Evolutionary conservation across 2,329 filamentous ascomycete genomes (phyloP), one percentile per base, ranked within the genome.

Genomic region (Xylaria digitata): DNA sequence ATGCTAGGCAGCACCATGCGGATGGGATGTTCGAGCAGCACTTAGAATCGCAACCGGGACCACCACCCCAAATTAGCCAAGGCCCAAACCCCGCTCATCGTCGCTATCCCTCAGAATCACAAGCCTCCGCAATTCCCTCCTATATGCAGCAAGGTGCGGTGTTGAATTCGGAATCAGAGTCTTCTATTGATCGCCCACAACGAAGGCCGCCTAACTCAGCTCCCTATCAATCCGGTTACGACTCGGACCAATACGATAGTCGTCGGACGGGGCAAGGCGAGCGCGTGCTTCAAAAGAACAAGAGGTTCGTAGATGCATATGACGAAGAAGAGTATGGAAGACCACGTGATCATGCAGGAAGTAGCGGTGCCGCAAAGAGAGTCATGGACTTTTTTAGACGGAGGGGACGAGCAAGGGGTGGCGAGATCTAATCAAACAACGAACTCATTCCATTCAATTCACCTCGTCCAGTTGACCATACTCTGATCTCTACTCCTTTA

Each of bases 301-400:
- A 95, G 80, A 89, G 94, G 71, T 97, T 99, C 73, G 90, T 88
- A 1, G 94, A 97, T 74, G 93, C 92, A 1, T 97, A 97, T 77
- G 93, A 97, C 67, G 87, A 89, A 69, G 91, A 93, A 72, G 86
- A 88, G 56, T 86, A 85, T 68, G 84, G 82, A 52, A 85, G 82
- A 70, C 78, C 79, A 42, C 84, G 85, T 60, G 87, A 90, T 59
- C 90, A 94, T 75, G 90, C 90, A 37, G 95, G 95, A 50, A 96
- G 92, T 78, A 95, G 90, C 70, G 93, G 93, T 63, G 92, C 94
- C 2, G 94, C 94, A 15, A 91, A 94, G 78, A 90, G 93, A 77
- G 96, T 99, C 45, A 98, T 99, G 94, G 95, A 99, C 81, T 97
- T 98, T 80, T 99, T 99, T 84, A 87, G 96, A 74, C 87, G 94